These are phyloP conservation scores for Plasmodium adleri DNA, from an alignment of 169 alveolate genomes.

Conservation along the genomic window DNA sequence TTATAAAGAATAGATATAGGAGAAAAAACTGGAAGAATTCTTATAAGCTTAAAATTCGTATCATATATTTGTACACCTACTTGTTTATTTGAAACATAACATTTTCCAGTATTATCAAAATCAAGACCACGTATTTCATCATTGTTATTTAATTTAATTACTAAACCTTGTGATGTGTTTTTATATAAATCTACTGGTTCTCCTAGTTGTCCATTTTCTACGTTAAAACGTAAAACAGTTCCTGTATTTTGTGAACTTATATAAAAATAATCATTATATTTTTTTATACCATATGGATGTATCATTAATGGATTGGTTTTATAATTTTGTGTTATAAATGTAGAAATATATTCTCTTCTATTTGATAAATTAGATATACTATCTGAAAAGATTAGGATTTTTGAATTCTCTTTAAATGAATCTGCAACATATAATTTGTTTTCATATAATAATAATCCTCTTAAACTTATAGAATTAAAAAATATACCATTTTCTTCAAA, in stretches of 20 bases:
- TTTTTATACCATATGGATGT: conserved; percentile 75
- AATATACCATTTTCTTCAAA: conserved; percentile 73
- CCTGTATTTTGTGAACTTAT: conserved; percentile 75
- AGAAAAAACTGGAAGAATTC: conserved; percentile 64
- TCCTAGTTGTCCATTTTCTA: conserved; percentile 27
- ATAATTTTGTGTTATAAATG: conserved; percentile 41
- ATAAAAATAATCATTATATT: conserved; percentile 54
- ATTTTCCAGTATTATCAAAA: conserved; percentile 52
- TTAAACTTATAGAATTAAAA: conserved; percentile 59
- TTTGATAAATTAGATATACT: conserved; percentile 35
- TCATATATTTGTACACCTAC: conserved; percentile 71
- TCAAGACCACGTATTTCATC: conserved; percentile 77
- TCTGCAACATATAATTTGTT: conserved; percentile 53
- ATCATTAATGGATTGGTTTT: conserved; percentile 66
- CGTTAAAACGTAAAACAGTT: conserved; percentile 52
- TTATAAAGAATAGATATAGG: conserved; percentile 67
- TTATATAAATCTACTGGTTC: conserved; percentile 10
- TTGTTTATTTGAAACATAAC: conserved; percentile 75
- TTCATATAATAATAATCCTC: conserved; percentile 67
- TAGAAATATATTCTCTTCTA: conserved; percentile 60
- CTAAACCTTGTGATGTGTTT: conserved; percentile 38
- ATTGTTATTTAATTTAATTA: conserved; percentile 46
- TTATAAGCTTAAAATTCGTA: conserved; percentile 55
- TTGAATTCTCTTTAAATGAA: conserved; percentile 59
- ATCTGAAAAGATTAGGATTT: conserved; percentile 57